These are phyloP conservation scores for Saccharomycopsis capsularis DNA, from an alignment of 805 yeast genomes.

Conservation along the genomic window DNA sequence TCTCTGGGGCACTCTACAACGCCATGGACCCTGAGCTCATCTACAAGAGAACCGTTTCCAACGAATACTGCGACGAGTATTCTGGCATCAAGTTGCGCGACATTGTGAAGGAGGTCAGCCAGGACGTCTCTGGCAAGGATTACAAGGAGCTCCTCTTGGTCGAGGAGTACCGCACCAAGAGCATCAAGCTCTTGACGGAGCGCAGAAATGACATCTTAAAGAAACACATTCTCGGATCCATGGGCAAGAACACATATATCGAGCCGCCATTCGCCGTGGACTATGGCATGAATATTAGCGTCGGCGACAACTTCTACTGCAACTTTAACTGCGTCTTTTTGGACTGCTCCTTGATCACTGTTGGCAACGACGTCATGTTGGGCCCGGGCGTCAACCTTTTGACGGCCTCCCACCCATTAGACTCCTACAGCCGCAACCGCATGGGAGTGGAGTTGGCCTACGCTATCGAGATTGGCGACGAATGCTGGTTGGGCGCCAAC, in stretches of 20 bases:
- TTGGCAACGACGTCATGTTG: slow-evolving; percentile 52
- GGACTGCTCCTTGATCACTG: slow-evolving; percentile 52
- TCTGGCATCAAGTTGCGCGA: background rate
- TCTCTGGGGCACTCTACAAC: slow-evolving; percentile 43
- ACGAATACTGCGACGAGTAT: slow-evolving; percentile 4
- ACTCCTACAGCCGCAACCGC: slow-evolving; percentile 36
- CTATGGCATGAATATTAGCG: slow-evolving; percentile 53
- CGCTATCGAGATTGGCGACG: slow-evolving; percentile 54
- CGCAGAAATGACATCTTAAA: slow-evolving; percentile 35
- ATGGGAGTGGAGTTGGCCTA: slow-evolving; percentile 42
- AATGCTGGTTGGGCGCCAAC: slow-evolving; percentile 62
- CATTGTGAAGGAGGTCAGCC: slow-evolving; percentile 2
- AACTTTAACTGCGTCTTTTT: slow-evolving; percentile 50
- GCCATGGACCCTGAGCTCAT: slow-evolving; percentile 22
- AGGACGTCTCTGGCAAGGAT: slow-evolving; percentile 25
- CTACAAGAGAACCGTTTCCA: background rate
- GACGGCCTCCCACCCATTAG: slow-evolving; percentile 61
- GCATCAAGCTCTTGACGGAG: slow-evolving; percentile 21
- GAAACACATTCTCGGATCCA: slow-evolving; percentile 40
- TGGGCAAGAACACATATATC: slow-evolving; percentile 35
- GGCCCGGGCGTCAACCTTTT: slow-evolving; percentile 59
- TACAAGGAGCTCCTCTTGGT: slow-evolving; percentile 27
- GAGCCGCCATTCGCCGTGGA: slow-evolving; percentile 61
- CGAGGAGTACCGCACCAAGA: background rate
- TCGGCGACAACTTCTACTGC: slow-evolving; percentile 54